phyloP scores from a whole-genome alignment of 2,329 filamentous ascomycete species.

The Biscogniauxia sp. region DNA sequence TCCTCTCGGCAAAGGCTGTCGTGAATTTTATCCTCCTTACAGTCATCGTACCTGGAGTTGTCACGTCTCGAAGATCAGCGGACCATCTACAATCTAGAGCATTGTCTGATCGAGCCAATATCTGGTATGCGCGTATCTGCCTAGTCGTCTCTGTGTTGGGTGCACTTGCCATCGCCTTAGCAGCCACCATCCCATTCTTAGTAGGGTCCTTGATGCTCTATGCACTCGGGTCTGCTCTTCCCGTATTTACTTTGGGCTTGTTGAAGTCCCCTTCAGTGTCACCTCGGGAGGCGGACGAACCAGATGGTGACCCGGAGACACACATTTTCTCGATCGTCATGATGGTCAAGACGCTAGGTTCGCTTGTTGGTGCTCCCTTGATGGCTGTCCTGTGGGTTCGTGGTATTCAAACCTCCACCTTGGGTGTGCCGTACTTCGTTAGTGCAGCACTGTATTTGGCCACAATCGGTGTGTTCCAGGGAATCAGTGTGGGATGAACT shows the following conservation, averaged over 20 bases:
- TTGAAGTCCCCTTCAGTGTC: slow-evolving; percentile 43
- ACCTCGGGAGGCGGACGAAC: slow-evolving; percentile 16
- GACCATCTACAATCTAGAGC: slow-evolving; percentile 14
- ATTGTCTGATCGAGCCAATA: slow-evolving; percentile 31
- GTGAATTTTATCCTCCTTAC: slow-evolving; percentile 47
- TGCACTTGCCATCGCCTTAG: slow-evolving; percentile 41
- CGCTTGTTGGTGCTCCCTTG: slow-evolving; percentile 44
- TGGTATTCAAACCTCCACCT: slow-evolving; percentile 37
- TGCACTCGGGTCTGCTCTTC: slow-evolving; percentile 47
- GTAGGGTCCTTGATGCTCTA: slow-evolving; percentile 45
- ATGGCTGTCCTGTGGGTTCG: slow-evolving; percentile 48
- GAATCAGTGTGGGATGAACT: slow-evolving; percentile 19
- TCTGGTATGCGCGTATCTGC: slow-evolving; percentile 36
- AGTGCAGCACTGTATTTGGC: slow-evolving; percentile 38
- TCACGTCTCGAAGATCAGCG: slow-evolving; percentile 27
- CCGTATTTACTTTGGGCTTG: slow-evolving; percentile 48
- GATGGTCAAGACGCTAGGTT: slow-evolving; percentile 48
- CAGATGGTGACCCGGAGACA: slow-evolving; percentile 31
- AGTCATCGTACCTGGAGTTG: slow-evolving; percentile 38
- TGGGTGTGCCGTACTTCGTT: slow-evolving; percentile 41
- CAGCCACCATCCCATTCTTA: slow-evolving; percentile 38
- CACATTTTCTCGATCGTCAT: slow-evolving; percentile 51
- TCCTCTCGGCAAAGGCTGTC: slow-evolving; percentile 47
- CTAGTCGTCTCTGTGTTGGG: slow-evolving; percentile 40
- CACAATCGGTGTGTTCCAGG: slow-evolving; percentile 35